A percentile compares a stretch with the other conserved stretches of the same genome.
These are phyloP conservation scores for Xylariales sp. DNA, from an alignment of 2,329 filamentous ascomycete species.

Conservation along the genomic window DNA sequence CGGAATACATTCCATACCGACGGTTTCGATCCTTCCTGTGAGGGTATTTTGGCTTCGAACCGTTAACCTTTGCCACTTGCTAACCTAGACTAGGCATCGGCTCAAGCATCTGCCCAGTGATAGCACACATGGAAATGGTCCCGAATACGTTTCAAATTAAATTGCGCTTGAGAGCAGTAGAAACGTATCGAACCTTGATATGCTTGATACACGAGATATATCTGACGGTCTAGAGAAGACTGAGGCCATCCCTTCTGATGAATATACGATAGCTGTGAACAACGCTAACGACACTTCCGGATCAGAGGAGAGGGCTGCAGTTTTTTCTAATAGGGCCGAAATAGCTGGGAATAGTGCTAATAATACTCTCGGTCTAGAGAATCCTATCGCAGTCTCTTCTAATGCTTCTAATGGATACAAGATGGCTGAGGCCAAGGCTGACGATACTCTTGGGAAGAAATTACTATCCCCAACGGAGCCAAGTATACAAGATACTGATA, in stretches of 20 bases:
- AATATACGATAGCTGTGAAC: not conserved
- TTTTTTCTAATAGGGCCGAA: no score
- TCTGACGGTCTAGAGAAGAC: not conserved
- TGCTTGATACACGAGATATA: not conserved
- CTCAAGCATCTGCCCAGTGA: not conserved
- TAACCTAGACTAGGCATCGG: constrained; percentile 3
- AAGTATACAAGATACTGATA: not conserved
- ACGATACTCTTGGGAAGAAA: not conserved
- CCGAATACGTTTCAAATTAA: not conserved
- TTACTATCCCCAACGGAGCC: no score
- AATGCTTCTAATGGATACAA: not conserved
- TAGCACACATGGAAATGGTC: not conserved
- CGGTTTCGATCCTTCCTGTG: not conserved
- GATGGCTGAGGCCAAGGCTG: not conserved
- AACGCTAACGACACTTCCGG: not conserved
- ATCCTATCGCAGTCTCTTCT: no score
- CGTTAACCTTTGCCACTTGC: constrained; percentile 1
- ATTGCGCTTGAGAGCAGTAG: not conserved
- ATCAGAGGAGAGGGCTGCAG: no score
- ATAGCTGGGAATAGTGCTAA: no score
- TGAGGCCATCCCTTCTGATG: no score
- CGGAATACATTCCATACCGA: not conserved
- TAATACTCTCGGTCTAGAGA: no score
- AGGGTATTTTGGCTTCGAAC: not conserved
- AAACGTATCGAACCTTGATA: not conserved